Base-by-base conservation (phyloP, 805 yeast species). In the Ogataea polymorpha region DNA sequence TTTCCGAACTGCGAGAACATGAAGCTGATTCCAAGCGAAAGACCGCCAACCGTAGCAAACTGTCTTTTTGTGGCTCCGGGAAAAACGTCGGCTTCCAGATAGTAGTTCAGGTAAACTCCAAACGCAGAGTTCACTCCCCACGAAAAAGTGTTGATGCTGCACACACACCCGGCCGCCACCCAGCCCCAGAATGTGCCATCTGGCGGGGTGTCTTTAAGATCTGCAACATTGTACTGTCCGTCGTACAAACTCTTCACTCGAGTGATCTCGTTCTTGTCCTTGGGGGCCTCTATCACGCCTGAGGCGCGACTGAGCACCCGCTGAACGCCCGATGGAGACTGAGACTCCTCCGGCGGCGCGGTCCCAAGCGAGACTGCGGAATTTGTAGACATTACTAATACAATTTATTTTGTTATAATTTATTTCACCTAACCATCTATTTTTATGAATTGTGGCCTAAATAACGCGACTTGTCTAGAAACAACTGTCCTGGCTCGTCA, bases 111-210 rank as follows among this genome's bases (percentile, higher is more conserved):
- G 52, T 72, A 74, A 3, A 80, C 77, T 11, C 83, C 82, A 51
- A 67, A 79, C 0, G 71, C 66, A 8, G 77, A 66, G 48, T 75
- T 77, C 8, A 72, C 56, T 20, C 82, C 82, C 81, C 81, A 77
- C 4, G 77, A 68, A 35, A 73, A 61, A 39, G 71, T 48, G 39
- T 64, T 50, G 54, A 54, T 40, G 17, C 39, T 23, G 47, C 61
- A 33, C 44, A 55, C 63, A 62, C 69, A 52, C 54, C 27, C 20
- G 61, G 70, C 60, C 55, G 73, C 51, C 2, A 71, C 61, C 82
- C 82, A 78, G 1, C 77, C 80, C 54, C 65, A 66, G 16, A 58
- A 55, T 3, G 71, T 70, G 10, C 72, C 72, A 50, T 70, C 75
- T 4, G 75, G 74, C 1, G 74, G 72, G 15, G 48, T 38, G 41